Evolutionary conservation across 768 basidiomycete genomes (phyloP).

Genomic region (Pisolithus tinctorius): DNA sequence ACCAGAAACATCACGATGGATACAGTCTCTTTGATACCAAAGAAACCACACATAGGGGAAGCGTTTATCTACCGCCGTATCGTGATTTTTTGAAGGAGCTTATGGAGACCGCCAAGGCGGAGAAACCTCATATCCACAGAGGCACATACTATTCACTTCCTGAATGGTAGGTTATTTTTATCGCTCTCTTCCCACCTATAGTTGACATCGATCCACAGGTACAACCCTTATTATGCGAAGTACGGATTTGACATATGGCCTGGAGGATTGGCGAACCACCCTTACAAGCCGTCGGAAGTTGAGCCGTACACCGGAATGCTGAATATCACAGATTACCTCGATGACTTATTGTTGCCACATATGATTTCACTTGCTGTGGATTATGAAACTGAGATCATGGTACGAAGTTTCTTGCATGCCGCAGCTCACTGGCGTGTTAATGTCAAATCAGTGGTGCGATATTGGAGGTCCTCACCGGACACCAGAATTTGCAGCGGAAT

Average conservation of each 20-base stretch:
- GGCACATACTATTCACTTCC: slow-evolving; percentile 55
- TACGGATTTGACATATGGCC: slow-evolving; percentile 50
- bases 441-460: slow-evolving; percentile 42
- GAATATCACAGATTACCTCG: slow-evolving; percentile 44
- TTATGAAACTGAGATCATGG: slow-evolving; percentile 52
- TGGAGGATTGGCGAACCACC: slow-evolving; percentile 46
- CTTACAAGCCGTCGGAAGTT: slow-evolving; percentile 37
- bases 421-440: slow-evolving; percentile 5
- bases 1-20: slow-evolving; percentile 58
- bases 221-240: slow-evolving; percentile 43
- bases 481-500: slow-evolving; percentile 37
- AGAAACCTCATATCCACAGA: slow-evolving; percentile 45
- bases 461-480: slow-evolving; percentile 47
- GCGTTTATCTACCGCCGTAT: slow-evolving; percentile 41
- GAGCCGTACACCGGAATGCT: slow-evolving; percentile 52
- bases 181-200: background rate
- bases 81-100: slow-evolving; percentile 48
- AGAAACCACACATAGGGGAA: slow-evolving; percentile 45
- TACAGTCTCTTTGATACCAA: slow-evolving; percentile 50
- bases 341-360: slow-evolving; percentile 45
- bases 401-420: slow-evolving; percentile 12
- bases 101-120: slow-evolving; percentile 39
- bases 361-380: slow-evolving; percentile 42
- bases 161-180: slow-evolving; percentile 34
- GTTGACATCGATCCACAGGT: slow-evolving; percentile 28